phyloP scores from a whole-genome alignment of 1,284 basidiomycete genomes.

The Thecaphora thlaspeos region DNA sequence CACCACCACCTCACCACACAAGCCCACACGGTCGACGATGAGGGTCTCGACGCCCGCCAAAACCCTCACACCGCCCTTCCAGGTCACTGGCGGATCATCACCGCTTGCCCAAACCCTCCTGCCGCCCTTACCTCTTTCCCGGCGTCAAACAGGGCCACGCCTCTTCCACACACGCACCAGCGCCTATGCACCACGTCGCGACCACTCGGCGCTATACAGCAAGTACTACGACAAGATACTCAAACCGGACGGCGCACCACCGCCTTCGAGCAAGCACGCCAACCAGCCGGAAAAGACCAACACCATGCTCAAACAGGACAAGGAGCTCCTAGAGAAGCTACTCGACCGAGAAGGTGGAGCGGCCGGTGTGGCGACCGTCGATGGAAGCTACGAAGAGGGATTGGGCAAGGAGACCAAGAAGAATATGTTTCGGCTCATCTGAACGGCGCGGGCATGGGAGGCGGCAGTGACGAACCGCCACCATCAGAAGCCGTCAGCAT shows the following conservation, averaged over 20 bases:
- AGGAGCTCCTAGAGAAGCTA: constrained; percentile 27
- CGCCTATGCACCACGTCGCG: background rate
- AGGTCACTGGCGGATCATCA: too few relatives aligned
- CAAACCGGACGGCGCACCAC: background rate
- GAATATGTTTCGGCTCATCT: constrained; percentile 45
- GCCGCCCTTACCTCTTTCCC: too few relatives aligned
- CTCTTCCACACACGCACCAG: too few relatives aligned
- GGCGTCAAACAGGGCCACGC: too few relatives aligned
- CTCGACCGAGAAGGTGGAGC: constrained; percentile 34
- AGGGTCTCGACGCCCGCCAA: too few relatives aligned
- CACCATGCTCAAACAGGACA: constrained; percentile 28
- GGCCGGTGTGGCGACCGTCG: constrained; percentile 27
- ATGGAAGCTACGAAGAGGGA: constrained; percentile 36
- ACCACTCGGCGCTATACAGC: background rate
- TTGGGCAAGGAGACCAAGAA: constrained; percentile 38
- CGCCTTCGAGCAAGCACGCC: background rate
- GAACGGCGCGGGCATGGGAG: background rate
- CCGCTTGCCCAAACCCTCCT: too few relatives aligned
- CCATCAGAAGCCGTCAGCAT: too few relatives aligned
- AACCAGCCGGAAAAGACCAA: background rate
- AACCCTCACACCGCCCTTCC: too few relatives aligned
- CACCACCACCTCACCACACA: too few relatives aligned
- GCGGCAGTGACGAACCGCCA: too few relatives aligned
- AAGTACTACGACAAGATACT: background rate
- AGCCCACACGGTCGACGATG: too few relatives aligned